These are phyloP conservation scores for sunflower (Helianthus annuus) DNA, from an alignment of 129 eudicot genomes.

Conservation along the genomic window HanXRQr2.0-SUNRISE NC_035447.2:169413545-169414044, in stretches of 20 bases:
- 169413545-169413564: background rate
- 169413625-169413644: constrained; percentile 90
- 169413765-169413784: constrained; percentile 82
- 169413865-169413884: background rate
- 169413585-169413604: constrained; percentile 48
- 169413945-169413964: no score
- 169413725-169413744: no score
- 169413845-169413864: constrained; percentile 8
- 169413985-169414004: no score
- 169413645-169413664: constrained; percentile 61
- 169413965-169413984: no score
- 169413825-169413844: background rate
- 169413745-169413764: constrained; percentile 78
- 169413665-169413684: constrained; percentile 76
- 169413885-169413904: no score
- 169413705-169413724: constrained; percentile 1
- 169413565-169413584: constrained; percentile 5
- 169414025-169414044: no score
- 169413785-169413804: constrained; percentile 93
- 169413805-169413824: constrained; percentile 2
- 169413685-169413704: constrained; percentile 5
- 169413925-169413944: no score
- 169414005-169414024: no score
- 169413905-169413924: no score
- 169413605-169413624: constrained; percentile 77